A percentile compares a stretch with the other conserved stretches of the same genome.
These are phyloP conservation scores for Viridothelium virens DNA, from an alignment of 495 filamentous ascomycete genomes.

Conservation along the genomic window DNA sequence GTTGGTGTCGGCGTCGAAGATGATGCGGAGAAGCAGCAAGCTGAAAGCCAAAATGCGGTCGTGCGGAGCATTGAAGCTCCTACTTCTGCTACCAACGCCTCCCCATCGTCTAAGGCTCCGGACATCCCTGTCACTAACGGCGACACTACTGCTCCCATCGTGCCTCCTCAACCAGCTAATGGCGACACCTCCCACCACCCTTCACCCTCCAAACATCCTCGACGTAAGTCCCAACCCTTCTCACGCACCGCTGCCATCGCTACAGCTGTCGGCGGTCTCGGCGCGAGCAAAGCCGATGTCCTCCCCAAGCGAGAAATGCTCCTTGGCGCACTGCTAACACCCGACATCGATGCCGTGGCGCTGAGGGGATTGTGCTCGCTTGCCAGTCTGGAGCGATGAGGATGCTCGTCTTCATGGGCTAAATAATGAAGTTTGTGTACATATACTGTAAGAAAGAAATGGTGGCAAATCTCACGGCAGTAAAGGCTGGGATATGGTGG, in stretches of 20 bases:
- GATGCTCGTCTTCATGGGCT: not conserved
- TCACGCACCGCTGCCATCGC: not conserved
- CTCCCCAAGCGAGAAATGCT: conserved; percentile 33
- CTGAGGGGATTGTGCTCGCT: conserved; percentile 27
- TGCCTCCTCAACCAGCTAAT: not conserved
- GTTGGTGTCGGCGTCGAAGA: not conserved
- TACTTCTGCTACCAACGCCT: not conserved
- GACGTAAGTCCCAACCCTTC: not conserved
- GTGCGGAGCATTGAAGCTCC: not conserved
- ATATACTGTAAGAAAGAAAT: not conserved
- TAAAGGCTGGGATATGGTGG: too few relatives aligned
- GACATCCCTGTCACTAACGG: not conserved
- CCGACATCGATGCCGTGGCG: conserved; percentile 27
- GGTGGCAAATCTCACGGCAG: not conserved
- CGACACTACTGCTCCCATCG: not conserved
- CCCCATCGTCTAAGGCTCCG: not conserved
- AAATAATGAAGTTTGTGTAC: not conserved
- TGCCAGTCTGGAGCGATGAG: not conserved
- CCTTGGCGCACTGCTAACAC: conserved; percentile 29
- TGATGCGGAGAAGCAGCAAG: not conserved
- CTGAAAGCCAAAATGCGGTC: conserved; percentile 20
- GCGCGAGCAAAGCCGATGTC: conserved; percentile 23
- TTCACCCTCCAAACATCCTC: not conserved
- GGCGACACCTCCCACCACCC: not conserved
- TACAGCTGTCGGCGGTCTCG: not conserved